Evolutionary conservation across 2,329 filamentous ascomycete genomes (phyloP).

Genomic region (Sphaerulina vaccinii): DNA sequence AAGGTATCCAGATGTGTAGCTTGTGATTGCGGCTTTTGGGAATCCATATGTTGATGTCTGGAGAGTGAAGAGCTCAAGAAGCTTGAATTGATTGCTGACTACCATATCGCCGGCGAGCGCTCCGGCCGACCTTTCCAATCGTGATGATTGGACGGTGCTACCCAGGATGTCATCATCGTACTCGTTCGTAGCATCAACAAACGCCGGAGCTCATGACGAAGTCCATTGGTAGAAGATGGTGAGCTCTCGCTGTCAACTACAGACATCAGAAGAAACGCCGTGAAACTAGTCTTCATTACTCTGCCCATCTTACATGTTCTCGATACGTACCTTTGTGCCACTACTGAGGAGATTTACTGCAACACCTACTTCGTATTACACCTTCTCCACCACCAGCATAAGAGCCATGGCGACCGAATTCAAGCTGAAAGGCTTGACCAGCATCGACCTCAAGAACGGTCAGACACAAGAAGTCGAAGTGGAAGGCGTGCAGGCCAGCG

Average conservation of each 20-base stretch:
- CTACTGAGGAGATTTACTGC: constrained; percentile 1
- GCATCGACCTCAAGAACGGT: constrained; percentile 71
- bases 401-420: constrained; percentile 49
- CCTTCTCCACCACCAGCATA: constrained; percentile 26
- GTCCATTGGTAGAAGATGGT: constrained; percentile 4
- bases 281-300: too few species aligned
- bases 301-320: constrained; percentile 12
- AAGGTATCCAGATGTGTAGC: not conserved
- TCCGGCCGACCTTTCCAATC: constrained; percentile 4
- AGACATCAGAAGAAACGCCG: not conserved
- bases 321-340: constrained; percentile 11
- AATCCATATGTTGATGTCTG: too few species aligned
- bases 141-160: not conserved
- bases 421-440: constrained; percentile 72
- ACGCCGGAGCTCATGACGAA: constrained; percentile 10
- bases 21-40: too few species aligned
- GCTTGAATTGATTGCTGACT: too few species aligned
- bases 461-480: constrained; percentile 89
- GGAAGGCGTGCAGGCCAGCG: constrained; percentile 70
- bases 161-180: constrained; percentile 12
- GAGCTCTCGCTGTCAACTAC: too few species aligned
- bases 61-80: too few species aligned
- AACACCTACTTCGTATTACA: not conserved
- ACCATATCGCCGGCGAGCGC: not conserved
- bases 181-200: not conserved